Evolutionary conservation across 2,329 filamentous ascomycete genomes (phyloP).

Genomic region (Diplocarpon rosae): DNA sequence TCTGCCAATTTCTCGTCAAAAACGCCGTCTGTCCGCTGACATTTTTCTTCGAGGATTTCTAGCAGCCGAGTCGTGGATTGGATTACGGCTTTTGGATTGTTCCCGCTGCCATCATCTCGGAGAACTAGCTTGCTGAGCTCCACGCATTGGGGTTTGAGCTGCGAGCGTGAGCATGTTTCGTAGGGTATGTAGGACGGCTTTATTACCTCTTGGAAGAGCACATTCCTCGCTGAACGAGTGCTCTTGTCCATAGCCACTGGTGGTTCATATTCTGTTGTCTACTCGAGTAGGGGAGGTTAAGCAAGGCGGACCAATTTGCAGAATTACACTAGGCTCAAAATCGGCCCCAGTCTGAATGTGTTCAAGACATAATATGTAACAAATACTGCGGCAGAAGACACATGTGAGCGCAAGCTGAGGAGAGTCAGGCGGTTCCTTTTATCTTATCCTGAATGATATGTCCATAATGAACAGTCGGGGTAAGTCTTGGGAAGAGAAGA

Average conservation of each 20-base stretch:
- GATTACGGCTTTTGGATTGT: conserved; percentile 34
- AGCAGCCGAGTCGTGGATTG: conserved; percentile 36
- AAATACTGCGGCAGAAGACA: no score
- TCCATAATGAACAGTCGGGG: no score
- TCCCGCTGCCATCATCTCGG: conserved; percentile 33
- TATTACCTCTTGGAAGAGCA: conserved; percentile 25
- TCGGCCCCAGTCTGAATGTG: no score
- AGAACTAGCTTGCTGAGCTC: conserved; percentile 47
- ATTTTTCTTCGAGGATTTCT: conserved; percentile 32
- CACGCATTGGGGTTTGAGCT: conserved; percentile 55
- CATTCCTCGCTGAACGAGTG: conserved; percentile 23
- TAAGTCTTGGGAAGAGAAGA: no score
- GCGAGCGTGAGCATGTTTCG: conserved; percentile 7
- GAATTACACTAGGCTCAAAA: no score
- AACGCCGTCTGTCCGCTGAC: conserved; percentile 35
- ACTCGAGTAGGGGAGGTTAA: no score
- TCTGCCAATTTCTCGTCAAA: conserved; percentile 79
- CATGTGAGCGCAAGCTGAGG: no score
- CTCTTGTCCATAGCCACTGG: conserved; percentile 18
- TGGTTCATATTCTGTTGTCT: neutral
- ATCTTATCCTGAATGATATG: no score
- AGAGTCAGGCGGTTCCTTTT: no score
- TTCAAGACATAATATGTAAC: no score
- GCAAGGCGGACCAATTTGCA: no score
- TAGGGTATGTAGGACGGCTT: neutral